These are phyloP conservation scores for Durotheca rogersii DNA, from an alignment of 495 filamentous ascomycete species.

Conservation along the genomic window DNA sequence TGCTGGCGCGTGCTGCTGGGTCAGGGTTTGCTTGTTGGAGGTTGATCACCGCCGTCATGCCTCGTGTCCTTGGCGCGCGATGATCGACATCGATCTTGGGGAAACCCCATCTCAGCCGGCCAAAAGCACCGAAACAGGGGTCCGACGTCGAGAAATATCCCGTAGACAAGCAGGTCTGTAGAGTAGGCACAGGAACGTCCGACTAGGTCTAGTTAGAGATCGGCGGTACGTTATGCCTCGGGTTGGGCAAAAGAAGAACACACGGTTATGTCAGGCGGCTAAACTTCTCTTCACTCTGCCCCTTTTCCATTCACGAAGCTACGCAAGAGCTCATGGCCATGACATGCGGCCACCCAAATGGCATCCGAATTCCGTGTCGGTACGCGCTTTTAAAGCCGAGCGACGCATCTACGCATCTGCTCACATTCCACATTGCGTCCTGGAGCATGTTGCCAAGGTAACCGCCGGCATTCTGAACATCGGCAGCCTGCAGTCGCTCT, in stretches of 20 bases:
- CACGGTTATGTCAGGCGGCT: too few relatives aligned
- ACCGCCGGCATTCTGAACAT: slow-evolving; percentile 5
- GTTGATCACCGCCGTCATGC: slow-evolving; percentile 18
- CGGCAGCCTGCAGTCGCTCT: slow-evolving; percentile 14
- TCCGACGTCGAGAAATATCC: slow-evolving; percentile 30
- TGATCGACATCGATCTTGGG: slow-evolving; percentile 15
- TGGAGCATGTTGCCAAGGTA: slow-evolving; percentile 6
- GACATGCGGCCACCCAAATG: background rate
- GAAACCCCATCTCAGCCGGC: slow-evolving; percentile 3
- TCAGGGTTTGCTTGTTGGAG: slow-evolving; percentile 11
- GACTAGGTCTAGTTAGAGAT: slow-evolving; percentile 14
- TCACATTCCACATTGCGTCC: background rate
- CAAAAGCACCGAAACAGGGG: slow-evolving; percentile 15
- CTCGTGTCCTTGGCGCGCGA: slow-evolving; percentile 11
- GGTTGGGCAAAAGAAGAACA: slow-evolving; percentile 23
- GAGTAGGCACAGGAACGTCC: slow-evolving; percentile 1
- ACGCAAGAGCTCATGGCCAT: background rate
- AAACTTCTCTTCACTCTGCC: slow-evolving; percentile 5
- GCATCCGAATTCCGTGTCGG: slow-evolving; percentile 27
- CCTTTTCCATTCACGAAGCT: too few relatives aligned
- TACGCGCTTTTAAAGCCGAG: slow-evolving; percentile 17
- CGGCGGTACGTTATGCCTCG: slow-evolving; percentile 19
- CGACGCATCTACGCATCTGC: too few relatives aligned
- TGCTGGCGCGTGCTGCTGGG: slow-evolving; percentile 6
- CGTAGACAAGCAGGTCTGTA: background rate